Evolutionary conservation across 2,329 filamentous ascomycete genomes (phyloP), one percentile per base, ranked within the genome.

Genomic region (Colletotrichum coccodes): DNA sequence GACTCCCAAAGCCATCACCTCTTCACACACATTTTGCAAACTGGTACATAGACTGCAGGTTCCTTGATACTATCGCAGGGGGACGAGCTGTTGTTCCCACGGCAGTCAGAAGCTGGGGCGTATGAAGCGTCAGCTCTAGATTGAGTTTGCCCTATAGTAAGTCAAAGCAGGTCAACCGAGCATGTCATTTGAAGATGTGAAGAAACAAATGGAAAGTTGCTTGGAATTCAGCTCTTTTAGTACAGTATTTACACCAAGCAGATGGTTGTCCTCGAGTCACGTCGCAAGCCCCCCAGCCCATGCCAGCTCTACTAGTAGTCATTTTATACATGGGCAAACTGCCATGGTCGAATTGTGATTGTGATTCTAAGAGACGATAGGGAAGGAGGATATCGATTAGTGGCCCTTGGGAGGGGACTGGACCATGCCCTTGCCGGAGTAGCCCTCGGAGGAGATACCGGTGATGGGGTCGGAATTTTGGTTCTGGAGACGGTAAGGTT

Each of bases 381-480:
- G 64, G 64, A 70, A 65, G 50, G 62, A 47, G 52, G 64, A 53
- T 46, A 64, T 71, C 54, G 60, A 73, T 83, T 85, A 87, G 76
- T 79, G 76, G 74, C 83, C 79, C 79, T 85, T 84, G 75, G 87
- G 85, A 76, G 87, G 84, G 72, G 88, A 90, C 86, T 97, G 94
- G 73, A 97, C 88, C 83, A 90, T 88, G 77, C 94, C 93, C 79
- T 89, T 88, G 82, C 94, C 94, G 72, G 82, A 84, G 86, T 97
- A 97, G 76, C 90, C 91, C 80, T 92, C 89, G 78, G 92, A 92
- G 74, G 91, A 88, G 83, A 96, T 84, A 87, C 94, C 94, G 72
- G 92, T 94, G 81, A 97, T 89, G 71, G 94, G 94, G 80, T 97
- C 94, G 79, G 93, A 87, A 78, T 91, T 92, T 90, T 97, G 93